These are phyloP conservation scores for Silene coronaria DNA, from an alignment of 179 eudicot species.

Conservation along the genomic window DNA sequence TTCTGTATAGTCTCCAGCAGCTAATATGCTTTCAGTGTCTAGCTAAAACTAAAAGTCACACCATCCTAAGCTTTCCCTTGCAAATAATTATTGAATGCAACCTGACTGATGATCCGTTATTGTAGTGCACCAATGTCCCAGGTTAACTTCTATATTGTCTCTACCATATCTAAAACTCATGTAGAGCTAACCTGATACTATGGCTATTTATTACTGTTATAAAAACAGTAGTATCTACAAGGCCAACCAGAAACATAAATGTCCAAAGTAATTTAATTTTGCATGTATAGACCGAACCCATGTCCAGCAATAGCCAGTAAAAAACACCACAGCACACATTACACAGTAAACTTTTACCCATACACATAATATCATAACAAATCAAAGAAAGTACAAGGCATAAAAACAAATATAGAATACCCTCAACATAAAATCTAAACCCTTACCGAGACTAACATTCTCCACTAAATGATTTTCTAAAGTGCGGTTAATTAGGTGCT, in stretches of 20 bases:
- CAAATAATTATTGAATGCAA: neutral
- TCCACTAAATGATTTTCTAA: conserved; percentile 56
- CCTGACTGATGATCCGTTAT: no score
- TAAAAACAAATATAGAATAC: neutral
- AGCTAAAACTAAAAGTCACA: no score
- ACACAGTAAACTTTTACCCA: neutral
- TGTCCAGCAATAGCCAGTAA: neutral
- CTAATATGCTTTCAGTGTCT: neutral
- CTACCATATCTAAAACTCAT: no score
- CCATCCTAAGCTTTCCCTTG: neutral
- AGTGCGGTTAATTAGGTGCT: conserved; percentile 63
- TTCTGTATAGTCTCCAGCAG: neutral
- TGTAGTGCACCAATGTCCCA: no score
- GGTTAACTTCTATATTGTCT: no score
- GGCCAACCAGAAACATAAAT: no score
- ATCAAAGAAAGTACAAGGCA: neutral
- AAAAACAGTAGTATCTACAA: no score
- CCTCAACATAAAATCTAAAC: neutral
- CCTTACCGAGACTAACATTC: conserved; percentile 44
- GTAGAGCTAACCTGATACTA: no score
- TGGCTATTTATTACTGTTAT: no score
- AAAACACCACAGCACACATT: neutral
- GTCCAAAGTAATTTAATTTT: no score
- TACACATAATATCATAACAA: neutral
- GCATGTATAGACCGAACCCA: no score